phyloP scores from a whole-genome alignment of 2,329 filamentous ascomycete species.

The Fusarium incarnatum region DNA sequence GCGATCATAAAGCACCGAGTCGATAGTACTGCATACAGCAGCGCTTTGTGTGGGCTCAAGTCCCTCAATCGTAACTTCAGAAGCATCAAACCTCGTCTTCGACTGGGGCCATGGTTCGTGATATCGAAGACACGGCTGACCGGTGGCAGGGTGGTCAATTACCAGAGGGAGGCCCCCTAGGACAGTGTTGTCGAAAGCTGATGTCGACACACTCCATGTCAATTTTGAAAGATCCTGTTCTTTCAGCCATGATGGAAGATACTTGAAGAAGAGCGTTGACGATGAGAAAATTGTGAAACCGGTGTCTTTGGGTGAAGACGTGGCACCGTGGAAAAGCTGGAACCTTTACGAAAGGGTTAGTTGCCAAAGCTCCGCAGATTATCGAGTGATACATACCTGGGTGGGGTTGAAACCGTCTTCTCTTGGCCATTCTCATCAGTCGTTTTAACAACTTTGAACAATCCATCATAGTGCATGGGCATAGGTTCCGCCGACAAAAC shows the following conservation, averaged over 20 bases:
- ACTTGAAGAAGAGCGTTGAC: constrained; percentile 61
- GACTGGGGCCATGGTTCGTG: constrained; percentile 65
- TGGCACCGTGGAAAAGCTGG: constrained; percentile 64
- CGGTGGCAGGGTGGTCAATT: constrained; percentile 58
- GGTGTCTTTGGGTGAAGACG: constrained; percentile 60
- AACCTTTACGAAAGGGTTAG: constrained; percentile 50
- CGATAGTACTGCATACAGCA: constrained; percentile 55
- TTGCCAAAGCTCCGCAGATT: background rate
- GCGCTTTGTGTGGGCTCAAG: constrained; percentile 47
- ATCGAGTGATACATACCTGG: constrained; percentile 49
- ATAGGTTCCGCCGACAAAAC: constrained; percentile 65
- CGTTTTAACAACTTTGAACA: constrained; percentile 64
- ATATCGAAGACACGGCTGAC: constrained; percentile 62
- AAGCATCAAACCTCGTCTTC: constrained; percentile 64
- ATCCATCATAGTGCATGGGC: constrained; percentile 68
- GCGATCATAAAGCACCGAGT: constrained; percentile 60
- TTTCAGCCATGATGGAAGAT: constrained; percentile 55
- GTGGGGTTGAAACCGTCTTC: constrained; percentile 57
- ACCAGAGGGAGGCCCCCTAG: constrained; percentile 60
- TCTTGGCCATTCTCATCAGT: constrained; percentile 54
- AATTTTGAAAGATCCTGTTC: constrained; percentile 53
- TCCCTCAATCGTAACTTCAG: constrained; percentile 57
- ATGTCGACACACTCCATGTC: constrained; percentile 63
- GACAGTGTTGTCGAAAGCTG: constrained; percentile 58
- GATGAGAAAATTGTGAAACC: constrained; percentile 67